These are phyloP conservation scores for Nakaseomyces nivariensis DNA, from an alignment of 1,139 yeast species.

Conservation along the genomic window DNA sequence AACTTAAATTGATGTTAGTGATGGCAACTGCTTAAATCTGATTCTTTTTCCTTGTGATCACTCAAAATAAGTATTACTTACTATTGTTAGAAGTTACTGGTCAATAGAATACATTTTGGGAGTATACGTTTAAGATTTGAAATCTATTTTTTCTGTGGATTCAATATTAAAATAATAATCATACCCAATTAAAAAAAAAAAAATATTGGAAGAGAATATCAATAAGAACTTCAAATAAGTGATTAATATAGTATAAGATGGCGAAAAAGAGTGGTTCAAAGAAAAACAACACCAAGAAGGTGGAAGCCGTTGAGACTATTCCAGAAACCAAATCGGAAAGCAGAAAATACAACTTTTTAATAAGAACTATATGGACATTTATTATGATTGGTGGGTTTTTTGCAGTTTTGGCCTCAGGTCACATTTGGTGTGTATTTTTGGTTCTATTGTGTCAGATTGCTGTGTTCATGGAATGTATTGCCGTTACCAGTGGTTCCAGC, in stretches of 20 bases:
- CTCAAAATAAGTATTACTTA: too few species aligned
- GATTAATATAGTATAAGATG: not conserved
- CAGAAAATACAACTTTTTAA: slow-evolving; percentile 41
- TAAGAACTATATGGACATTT: slow-evolving; percentile 89
- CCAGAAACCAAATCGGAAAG: slow-evolving; percentile 10
- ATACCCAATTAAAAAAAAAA: too few species aligned
- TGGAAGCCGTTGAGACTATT: not conserved
- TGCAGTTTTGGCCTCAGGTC: slow-evolving; percentile 73
- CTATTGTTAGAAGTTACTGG: too few species aligned
- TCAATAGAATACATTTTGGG: too few species aligned
- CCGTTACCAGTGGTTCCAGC: slow-evolving; percentile 76
- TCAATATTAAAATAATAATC: too few species aligned
- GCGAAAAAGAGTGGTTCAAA: slow-evolving; percentile 2
- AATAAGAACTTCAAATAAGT: too few species aligned
- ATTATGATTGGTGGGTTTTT: slow-evolving; percentile 80
- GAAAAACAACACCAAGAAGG: not conserved
- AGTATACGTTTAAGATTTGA: too few species aligned
- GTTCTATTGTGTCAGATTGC: slow-evolving; percentile 69
- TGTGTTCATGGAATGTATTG: slow-evolving; percentile 85
- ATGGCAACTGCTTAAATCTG: too few species aligned
- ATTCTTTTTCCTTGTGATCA: too few species aligned
- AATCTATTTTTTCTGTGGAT: too few species aligned
- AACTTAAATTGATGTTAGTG: too few species aligned
- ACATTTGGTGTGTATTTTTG: slow-evolving; percentile 62
- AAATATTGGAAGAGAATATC: not conserved